Percentiles rank a stretch among this genome's conserved stretches.
These are phyloP conservation scores for Vanilla planifolia DNA, from an alignment of 106 monocot genomes.

Conservation along the genomic window DNA sequence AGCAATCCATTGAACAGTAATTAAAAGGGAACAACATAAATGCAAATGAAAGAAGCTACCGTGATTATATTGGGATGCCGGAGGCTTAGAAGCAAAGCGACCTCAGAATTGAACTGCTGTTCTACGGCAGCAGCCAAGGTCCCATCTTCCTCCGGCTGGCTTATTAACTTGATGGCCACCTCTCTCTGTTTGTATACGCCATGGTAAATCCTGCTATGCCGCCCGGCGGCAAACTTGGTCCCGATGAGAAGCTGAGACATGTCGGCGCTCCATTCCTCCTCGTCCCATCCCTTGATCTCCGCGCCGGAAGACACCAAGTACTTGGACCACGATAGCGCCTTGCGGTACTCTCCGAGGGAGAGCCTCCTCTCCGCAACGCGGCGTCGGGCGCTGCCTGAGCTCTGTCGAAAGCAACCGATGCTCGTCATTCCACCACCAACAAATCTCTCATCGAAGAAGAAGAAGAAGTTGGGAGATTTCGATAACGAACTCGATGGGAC, in stretches of 20 bases:
- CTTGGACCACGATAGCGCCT: conserved; percentile 85
- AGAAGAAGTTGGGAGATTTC: conserved; percentile 23
- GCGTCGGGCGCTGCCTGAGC: not conserved
- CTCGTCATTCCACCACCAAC: conserved; percentile 36
- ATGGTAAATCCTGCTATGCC: conserved; percentile 84
- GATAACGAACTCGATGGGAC: conserved; percentile 15
- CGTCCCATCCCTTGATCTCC: conserved; percentile 54
- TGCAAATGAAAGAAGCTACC: conserved; percentile 21
- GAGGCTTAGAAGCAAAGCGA: conserved; percentile 56
- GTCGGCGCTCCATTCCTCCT: conserved; percentile 92
- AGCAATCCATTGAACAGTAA: not conserved
- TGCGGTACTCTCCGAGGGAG: conserved; percentile 76
- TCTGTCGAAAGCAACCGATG: conserved; percentile 47
- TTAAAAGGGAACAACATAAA: not conserved
- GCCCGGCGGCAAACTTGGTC: conserved; percentile 72
- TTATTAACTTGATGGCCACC: conserved; percentile 89
- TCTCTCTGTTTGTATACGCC: conserved; percentile 73
- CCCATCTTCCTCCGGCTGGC: conserved; percentile 85
- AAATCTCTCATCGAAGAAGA: not conserved
- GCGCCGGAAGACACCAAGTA: conserved; percentile 78
- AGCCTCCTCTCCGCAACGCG: conserved; percentile 36
- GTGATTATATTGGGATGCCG: conserved; percentile 83
- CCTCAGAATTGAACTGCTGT: conserved; percentile 80
- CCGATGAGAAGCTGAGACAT: conserved; percentile 88
- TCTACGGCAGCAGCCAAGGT: conserved; percentile 50